Percentiles rank a stretch among this genome's conserved stretches.
phyloP scores from a whole-genome alignment of 73 alveolate genomes.

The Effrenium voratum region DNA sequence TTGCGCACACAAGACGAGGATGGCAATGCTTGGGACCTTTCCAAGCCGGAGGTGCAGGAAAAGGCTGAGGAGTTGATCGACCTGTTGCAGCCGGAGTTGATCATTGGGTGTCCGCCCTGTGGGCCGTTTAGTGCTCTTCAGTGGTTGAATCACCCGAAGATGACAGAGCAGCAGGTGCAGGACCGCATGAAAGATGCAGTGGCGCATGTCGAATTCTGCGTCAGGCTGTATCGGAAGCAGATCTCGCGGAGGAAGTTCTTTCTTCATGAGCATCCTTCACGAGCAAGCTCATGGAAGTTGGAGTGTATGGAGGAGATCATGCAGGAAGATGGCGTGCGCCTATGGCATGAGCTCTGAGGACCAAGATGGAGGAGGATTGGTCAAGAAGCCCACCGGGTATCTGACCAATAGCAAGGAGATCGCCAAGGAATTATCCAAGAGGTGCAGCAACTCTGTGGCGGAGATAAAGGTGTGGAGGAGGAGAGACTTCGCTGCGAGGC shows the following conservation, averaged over 20 bases:
- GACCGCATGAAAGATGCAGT: neutral
- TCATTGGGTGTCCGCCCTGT: neutral
- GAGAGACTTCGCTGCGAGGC: neutral
- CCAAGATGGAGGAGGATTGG: neutral
- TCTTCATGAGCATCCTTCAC: conserved; percentile 5
- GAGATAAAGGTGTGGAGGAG: neutral
- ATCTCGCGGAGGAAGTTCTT: neutral
- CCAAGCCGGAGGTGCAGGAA: neutral
- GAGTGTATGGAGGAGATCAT: neutral
- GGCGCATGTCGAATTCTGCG: neutral
- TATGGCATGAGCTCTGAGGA: neutral
- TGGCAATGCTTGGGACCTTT: neutral
- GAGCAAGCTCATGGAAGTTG: neutral
- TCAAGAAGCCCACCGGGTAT: neutral
- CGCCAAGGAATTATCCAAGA: neutral
- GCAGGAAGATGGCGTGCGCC: neutral
- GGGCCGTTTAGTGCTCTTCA: neutral
- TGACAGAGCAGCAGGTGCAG: neutral
- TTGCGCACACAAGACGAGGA: neutral
- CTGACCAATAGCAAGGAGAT: conserved; percentile 32
- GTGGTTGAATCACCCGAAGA: neutral
- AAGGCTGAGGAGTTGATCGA: neutral
- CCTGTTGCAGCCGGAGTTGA: neutral
- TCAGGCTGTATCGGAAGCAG: neutral
- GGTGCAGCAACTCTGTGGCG: neutral